Evolutionary conservation across 1,284 basidiomycete species (phyloP).

Genomic region (Leucoagaricus sp.): DNA sequence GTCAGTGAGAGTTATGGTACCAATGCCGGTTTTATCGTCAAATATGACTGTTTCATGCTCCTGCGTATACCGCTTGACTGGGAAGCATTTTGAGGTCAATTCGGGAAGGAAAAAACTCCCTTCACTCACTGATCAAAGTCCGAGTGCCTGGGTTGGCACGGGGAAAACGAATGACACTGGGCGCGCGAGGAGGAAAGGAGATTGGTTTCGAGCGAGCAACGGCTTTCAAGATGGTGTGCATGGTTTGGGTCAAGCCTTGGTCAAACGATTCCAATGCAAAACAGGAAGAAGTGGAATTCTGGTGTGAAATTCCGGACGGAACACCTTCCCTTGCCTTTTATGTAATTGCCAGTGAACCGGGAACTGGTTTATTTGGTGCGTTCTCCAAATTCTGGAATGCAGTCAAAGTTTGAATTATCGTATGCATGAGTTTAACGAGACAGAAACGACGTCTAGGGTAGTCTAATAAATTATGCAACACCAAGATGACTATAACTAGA

Average conservation of each 20-base stretch:
- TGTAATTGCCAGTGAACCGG: not conserved
- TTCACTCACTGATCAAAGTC: constrained; percentile 48
- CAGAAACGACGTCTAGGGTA: not conserved
- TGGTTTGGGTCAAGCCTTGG: constrained; percentile 20
- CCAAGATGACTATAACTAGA: not conserved
- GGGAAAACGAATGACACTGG: constrained; percentile 19
- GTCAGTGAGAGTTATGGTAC: constrained; percentile 89
- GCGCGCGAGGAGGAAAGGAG: constrained; percentile 14
- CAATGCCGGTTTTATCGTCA: constrained; percentile 81
- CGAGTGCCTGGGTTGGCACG: constrained; percentile 29
- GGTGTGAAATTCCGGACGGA: constrained; percentile 11
- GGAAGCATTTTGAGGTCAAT: constrained; percentile 5
- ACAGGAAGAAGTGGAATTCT: constrained; percentile 2
- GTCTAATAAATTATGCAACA: constrained; percentile 17
- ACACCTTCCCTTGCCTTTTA: constrained; percentile 8
- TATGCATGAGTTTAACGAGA: too few relatives aligned
- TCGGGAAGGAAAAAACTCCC: not conserved
- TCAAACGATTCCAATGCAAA: too few relatives aligned
- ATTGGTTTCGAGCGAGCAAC: constrained; percentile 28
- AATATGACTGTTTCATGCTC: constrained; percentile 92
- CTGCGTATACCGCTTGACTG: constrained; percentile 82
- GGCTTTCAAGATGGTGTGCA: constrained; percentile 41
- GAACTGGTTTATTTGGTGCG: too few relatives aligned
- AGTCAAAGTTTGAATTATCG: too few relatives aligned
- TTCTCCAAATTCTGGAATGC: too few relatives aligned